These are phyloP conservation scores for Penicillium sp. DNA, from an alignment of 2,329 filamentous ascomycete genomes.

Conservation along the genomic window DNA sequence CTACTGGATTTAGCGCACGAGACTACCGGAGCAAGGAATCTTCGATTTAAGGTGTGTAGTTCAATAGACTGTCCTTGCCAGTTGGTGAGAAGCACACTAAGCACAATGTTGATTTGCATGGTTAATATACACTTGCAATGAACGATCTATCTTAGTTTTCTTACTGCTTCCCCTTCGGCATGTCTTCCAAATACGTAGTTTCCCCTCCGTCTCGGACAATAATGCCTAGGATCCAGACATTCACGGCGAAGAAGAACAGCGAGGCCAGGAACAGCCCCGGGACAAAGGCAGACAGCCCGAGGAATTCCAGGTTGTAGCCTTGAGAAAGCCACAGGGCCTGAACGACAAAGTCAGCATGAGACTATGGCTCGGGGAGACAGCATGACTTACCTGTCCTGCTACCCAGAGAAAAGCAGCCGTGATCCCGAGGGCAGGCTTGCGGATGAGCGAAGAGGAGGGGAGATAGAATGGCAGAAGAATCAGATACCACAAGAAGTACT, in stretches of 20 bases:
- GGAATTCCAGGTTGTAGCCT: constrained; percentile 72
- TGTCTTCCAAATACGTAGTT: not conserved
- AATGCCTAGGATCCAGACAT: constrained; percentile 81
- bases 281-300: constrained; percentile 78
- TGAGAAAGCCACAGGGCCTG: constrained; percentile 69
- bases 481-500: constrained; percentile 99
- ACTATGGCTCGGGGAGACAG: constrained; percentile 5
- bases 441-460: constrained; percentile 70
- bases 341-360: not conserved
- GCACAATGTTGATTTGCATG: no score
- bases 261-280: constrained; percentile 77
- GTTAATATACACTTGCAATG: no score
- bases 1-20: no score
- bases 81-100: no score
- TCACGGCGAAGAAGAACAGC: constrained; percentile 76
- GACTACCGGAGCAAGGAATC: no score
- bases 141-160: not conserved
- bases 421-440: constrained; percentile 59
- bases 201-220: constrained; percentile 66
- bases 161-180: not conserved
- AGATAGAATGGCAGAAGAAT: constrained; percentile 90
- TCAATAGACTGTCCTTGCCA: no score
- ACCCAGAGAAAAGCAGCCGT: constrained; percentile 71
- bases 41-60: no score
- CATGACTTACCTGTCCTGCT: constrained; percentile 58